phyloP scores from a whole-genome alignment of 2,329 filamentous ascomycete species.

The Colletotrichum limetticola region DNA sequence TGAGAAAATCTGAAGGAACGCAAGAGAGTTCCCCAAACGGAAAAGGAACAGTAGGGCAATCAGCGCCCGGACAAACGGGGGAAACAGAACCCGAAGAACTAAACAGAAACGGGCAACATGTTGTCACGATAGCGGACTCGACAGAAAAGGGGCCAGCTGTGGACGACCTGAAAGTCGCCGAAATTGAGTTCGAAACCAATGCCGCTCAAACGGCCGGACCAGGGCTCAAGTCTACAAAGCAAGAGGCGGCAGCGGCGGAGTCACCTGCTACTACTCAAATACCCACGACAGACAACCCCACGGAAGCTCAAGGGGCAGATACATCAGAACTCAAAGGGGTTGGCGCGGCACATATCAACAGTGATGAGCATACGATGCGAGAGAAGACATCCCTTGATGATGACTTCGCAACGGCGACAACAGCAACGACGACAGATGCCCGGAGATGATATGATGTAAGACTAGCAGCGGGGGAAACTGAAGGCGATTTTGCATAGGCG shows the following conservation, averaged over 20 bases:
- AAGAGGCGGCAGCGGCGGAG: neutral
- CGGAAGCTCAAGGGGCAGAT: neutral
- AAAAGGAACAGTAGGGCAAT: slow-evolving; percentile 23
- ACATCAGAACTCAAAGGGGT: slow-evolving; percentile 39
- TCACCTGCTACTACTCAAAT: neutral
- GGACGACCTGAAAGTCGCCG: neutral
- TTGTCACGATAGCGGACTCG: slow-evolving; percentile 1
- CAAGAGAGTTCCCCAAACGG: neutral
- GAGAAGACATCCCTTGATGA: slow-evolving; percentile 31
- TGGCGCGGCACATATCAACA: slow-evolving; percentile 38
- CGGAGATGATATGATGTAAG: slow-evolving; percentile 21
- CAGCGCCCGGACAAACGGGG: slow-evolving; percentile 31
- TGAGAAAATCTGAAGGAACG: neutral
- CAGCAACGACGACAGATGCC: slow-evolving; percentile 24
- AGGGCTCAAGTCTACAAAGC: neutral
- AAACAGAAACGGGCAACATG: slow-evolving; percentile 19
- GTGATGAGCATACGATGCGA: slow-evolving; percentile 36
- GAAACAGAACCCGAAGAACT: slow-evolving; percentile 35
- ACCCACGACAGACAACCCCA: neutral
- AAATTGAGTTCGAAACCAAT: neutral
- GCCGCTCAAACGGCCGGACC: neutral
- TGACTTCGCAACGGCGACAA: slow-evolving; percentile 6
- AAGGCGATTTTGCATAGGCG: slow-evolving; percentile 15
- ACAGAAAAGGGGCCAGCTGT: neutral
- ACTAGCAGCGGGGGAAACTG: slow-evolving; percentile 6